These are phyloP conservation scores for Coemansia aciculifera DNA, from an alignment of 192 early-diverging fungal species.

Conservation along the genomic window DNA sequence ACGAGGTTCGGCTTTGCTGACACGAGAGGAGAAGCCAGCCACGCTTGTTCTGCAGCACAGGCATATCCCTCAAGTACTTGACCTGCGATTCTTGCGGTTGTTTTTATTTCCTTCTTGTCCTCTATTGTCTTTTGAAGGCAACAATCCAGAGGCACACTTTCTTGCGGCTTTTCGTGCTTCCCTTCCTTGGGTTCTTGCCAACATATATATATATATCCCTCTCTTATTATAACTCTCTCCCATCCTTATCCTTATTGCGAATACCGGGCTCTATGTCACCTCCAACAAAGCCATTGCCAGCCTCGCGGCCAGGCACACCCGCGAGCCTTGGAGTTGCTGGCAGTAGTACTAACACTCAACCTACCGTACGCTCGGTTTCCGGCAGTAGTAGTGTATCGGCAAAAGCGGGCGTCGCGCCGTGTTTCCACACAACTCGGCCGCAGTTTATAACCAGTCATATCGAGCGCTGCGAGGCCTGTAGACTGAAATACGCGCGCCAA, in stretches of 20 bases:
- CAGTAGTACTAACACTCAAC: constrained; percentile 19
- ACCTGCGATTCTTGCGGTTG: constrained; percentile 4
- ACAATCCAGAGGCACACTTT: background rate
- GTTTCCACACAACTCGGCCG: constrained; percentile 52
- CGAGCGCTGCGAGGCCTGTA: constrained; percentile 53
- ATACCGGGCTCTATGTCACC: constrained; percentile 24
- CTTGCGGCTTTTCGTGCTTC: background rate
- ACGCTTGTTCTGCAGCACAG: background rate
- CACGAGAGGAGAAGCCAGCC: background rate
- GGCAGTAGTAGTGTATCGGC: constrained; percentile 41
- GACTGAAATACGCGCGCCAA: constrained; percentile 54
- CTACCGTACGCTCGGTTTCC: constrained; percentile 39
- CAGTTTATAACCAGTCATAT: constrained; percentile 57
- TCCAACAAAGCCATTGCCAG: constrained; percentile 13
- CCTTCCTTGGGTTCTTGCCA: background rate
- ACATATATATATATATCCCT: constrained; percentile 9
- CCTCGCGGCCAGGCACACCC: constrained; percentile 29
- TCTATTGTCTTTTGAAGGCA: background rate
- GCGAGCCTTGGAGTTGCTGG: constrained; percentile 25
- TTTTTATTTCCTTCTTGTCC: background rate
- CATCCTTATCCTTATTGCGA: background rate
- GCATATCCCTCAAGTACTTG: background rate
- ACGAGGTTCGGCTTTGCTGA: background rate
- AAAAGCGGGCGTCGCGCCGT: constrained; percentile 38
- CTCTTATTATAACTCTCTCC: background rate